Conservation (phyloP, 495 filamentous ascomycete genomes). For the Penicillium robsamsonii region DNA sequence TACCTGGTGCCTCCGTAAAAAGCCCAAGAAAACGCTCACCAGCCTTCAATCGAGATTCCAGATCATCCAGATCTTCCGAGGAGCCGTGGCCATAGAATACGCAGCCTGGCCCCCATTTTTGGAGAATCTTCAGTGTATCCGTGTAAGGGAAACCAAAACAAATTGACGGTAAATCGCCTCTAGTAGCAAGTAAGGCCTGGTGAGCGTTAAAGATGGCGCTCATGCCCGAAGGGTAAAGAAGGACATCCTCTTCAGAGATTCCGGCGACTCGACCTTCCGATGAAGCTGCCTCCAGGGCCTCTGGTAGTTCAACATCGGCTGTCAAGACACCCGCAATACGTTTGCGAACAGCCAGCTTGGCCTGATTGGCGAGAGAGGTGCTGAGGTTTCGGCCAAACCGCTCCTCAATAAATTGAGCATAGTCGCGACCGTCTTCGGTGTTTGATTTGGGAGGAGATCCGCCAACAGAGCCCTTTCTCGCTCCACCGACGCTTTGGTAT, state of each 20-base stretch:
- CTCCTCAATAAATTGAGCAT: slow-evolving; percentile 84
- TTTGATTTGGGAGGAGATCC: slow-evolving; percentile 15
- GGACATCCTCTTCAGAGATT: slow-evolving; percentile 85
- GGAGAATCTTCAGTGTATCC: slow-evolving; percentile 89
- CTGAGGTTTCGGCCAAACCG: slow-evolving; percentile 91
- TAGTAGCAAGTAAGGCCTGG: slow-evolving; percentile 60
- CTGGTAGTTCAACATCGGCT: slow-evolving; percentile 64
- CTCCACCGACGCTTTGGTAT: slow-evolving; percentile 58
- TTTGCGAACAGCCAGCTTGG: slow-evolving; percentile 79
- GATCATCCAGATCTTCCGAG: slow-evolving; percentile 77
- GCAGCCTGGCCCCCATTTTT: slow-evolving; percentile 93
- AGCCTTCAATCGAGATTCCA: slow-evolving; percentile 65
- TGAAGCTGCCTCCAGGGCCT: slow-evolving; percentile 53
- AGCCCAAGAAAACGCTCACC: slow-evolving; percentile 81
- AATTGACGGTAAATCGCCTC: slow-evolving; percentile 40
- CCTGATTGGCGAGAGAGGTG: slow-evolving; percentile 68
- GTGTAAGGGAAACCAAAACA: slow-evolving; percentile 81
- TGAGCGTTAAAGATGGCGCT: slow-evolving; percentile 90
- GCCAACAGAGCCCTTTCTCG: slow-evolving; percentile 7
- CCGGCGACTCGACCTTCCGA: slow-evolving; percentile 56
- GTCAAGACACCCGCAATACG: slow-evolving; percentile 87
- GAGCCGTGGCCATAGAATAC: slow-evolving; percentile 87
- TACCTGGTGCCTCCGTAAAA: slow-evolving; percentile 93
- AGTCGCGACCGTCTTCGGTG: slow-evolving; percentile 58
- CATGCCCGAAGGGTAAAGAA: slow-evolving; percentile 87